phyloP scores from a whole-genome alignment of 345 rosid species.

The Salix brachista region DNA sequence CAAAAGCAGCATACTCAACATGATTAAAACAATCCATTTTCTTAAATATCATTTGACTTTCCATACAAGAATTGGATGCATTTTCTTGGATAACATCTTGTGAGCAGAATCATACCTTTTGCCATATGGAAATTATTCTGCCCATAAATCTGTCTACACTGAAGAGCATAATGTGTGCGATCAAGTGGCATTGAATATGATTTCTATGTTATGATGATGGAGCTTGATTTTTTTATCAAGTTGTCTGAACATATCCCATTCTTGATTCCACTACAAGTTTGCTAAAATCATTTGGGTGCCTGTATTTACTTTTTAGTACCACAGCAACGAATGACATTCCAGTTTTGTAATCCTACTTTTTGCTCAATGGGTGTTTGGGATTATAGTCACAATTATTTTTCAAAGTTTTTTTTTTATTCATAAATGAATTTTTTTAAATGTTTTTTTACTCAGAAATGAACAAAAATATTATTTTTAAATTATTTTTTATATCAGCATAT shows the following conservation, averaged over 20 bases:
- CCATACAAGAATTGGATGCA: not conserved
- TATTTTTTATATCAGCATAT: too few species aligned
- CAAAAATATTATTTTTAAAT: too few species aligned
- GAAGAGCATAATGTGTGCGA: not conserved
- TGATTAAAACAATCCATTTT: slow-evolving; percentile 8
- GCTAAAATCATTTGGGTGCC: not conserved
- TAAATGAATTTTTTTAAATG: too few species aligned
- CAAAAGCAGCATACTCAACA: slow-evolving; percentile 1
- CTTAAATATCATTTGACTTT: not conserved
- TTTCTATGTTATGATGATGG: not conserved
- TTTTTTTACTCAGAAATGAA: too few species aligned
- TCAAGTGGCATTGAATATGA: not conserved
- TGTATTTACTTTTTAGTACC: not conserved
- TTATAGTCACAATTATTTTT: too few species aligned
- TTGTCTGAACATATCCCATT: not conserved
- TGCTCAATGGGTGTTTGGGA: not conserved
- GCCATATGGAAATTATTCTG: not conserved
- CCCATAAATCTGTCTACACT: not conserved
- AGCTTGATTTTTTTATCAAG: not conserved
- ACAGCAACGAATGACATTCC: not conserved
- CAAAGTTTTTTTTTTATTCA: too few species aligned
- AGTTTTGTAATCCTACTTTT: not conserved
- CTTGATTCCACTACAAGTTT: not conserved
- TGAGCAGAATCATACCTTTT: not conserved
- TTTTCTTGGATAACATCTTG: not conserved